Evolutionary conservation across 2,329 filamentous ascomycete species (phyloP).

Genomic region (Cladophialophora exuberans): DNA sequence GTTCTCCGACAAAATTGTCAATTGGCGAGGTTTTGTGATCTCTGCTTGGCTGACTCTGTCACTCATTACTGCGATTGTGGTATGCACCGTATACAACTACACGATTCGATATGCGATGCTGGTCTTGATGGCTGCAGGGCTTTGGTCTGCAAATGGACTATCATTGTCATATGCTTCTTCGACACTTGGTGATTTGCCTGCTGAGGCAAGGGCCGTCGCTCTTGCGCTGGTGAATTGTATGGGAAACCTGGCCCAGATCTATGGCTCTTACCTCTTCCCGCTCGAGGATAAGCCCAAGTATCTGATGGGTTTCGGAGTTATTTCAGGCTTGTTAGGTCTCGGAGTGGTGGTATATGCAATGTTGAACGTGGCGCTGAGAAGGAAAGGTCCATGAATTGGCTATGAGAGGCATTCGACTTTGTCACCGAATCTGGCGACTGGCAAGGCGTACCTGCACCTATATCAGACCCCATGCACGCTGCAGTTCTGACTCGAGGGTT

Average conservation of each 20-base stretch:
- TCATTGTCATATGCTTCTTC: slow-evolving; percentile 57
- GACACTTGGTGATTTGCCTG: slow-evolving; percentile 54
- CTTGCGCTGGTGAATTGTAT: slow-evolving; percentile 58
- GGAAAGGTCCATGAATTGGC: neutral
- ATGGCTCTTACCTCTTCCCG: slow-evolving; percentile 59
- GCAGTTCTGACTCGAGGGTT: no score
- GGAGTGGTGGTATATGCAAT: slow-evolving; percentile 11
- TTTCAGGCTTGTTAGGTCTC: slow-evolving; percentile 36
- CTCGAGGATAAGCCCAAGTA: slow-evolving; percentile 54
- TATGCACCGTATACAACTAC: slow-evolving; percentile 70
- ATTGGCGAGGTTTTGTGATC: slow-evolving; percentile 75
- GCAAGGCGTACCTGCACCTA: no score
- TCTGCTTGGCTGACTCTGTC: slow-evolving; percentile 69
- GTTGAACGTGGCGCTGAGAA: slow-evolving; percentile 5
- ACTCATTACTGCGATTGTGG: slow-evolving; percentile 74
- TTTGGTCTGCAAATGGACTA: slow-evolving; percentile 71
- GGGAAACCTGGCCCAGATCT: slow-evolving; percentile 60
- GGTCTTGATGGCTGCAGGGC: slow-evolving; percentile 78
- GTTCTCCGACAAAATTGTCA: slow-evolving; percentile 69
- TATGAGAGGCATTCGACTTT: neutral
- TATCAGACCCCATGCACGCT: no score
- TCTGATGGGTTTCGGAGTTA: slow-evolving; percentile 48
- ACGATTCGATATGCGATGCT: slow-evolving; percentile 74
- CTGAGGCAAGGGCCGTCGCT: slow-evolving; percentile 56
- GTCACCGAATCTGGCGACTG: no score